Conservation (phyloP, 345 rosid species). For the Citrus mangshanensis region DNA sequence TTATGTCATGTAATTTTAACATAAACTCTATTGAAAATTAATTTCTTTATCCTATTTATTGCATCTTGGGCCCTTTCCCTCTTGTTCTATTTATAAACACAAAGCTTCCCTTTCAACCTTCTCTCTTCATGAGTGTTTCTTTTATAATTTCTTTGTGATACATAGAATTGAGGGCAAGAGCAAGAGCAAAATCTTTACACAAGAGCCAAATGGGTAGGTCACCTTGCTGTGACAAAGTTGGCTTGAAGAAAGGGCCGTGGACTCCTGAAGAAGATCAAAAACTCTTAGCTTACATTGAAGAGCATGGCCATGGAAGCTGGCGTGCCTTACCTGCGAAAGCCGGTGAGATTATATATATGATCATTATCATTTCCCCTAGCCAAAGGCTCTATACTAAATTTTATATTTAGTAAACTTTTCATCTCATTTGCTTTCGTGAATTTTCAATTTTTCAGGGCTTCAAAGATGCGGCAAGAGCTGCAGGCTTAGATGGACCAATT, state of each 20-base stretch:
- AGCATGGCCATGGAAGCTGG: slow-evolving; percentile 97
- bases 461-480: slow-evolving; percentile 95
- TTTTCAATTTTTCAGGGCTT: slow-evolving; percentile 43
- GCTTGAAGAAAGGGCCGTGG: slow-evolving; percentile 97
- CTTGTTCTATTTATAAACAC: slow-evolving; percentile 29
- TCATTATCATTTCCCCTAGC: neutral
- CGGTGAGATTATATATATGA: slow-evolving; percentile 32
- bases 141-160: neutral
- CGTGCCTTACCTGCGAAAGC: slow-evolving; percentile 86
- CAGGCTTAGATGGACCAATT: slow-evolving; percentile 95
- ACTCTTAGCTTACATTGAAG: slow-evolving; percentile 84
- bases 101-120: slow-evolving; percentile 12
- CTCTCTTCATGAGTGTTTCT: slow-evolving; percentile 13
- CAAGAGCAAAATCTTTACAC: neutral
- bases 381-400: neutral
- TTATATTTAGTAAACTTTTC: slow-evolving; percentile 1
- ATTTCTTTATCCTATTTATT: slow-evolving; percentile 39
- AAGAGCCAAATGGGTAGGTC: slow-evolving; percentile 58
- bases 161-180: slow-evolving; percentile 19
- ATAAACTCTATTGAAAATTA: slow-evolving; percentile 20
- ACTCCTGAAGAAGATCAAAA: slow-evolving; percentile 94
- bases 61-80: slow-evolving; percentile 37
- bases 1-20: slow-evolving; percentile 23
- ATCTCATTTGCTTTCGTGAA: neutral
- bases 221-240: slow-evolving; percentile 82